Conservation (phyloP, 2,329 filamentous ascomycete genomes). For the Myriosclerotinia scirpicola region DNA sequence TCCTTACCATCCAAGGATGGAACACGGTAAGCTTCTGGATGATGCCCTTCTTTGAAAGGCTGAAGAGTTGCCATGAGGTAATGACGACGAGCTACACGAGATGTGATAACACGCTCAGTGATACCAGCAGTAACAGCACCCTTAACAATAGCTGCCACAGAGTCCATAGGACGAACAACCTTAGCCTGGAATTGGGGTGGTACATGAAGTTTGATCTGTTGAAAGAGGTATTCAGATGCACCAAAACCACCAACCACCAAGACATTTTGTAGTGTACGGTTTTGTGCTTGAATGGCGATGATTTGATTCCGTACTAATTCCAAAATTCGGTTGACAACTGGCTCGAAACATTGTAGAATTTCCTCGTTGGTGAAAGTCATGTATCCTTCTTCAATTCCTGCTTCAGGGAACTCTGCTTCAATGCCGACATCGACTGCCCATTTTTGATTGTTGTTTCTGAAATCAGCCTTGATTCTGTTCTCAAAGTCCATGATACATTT, state of each 20-base stretch:
- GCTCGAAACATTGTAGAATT: slow-evolving; percentile 98
- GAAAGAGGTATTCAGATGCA: slow-evolving; percentile 97
- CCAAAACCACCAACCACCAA: slow-evolving; percentile 97
- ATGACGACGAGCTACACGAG: slow-evolving; percentile 93
- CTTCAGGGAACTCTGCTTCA: slow-evolving; percentile 96
- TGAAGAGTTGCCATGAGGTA: slow-evolving; percentile 99
- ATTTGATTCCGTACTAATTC: slow-evolving; percentile 98
- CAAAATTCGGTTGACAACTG: slow-evolving; percentile 93
- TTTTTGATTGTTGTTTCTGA: slow-evolving; percentile 98
- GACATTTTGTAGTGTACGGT: slow-evolving; percentile 90
- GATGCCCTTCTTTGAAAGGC: slow-evolving; percentile 98
- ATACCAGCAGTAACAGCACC: slow-evolving; percentile 97
- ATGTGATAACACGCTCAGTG: slow-evolving; percentile 93
- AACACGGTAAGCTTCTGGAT: slow-evolving; percentile 96
- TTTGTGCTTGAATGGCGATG: slow-evolving; percentile 97
- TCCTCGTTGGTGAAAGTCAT: slow-evolving; percentile 99
- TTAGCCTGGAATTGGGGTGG: slow-evolving; percentile 98
- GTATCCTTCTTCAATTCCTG: slow-evolving; percentile 97
- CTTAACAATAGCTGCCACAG: slow-evolving; percentile 97
- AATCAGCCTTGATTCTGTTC: slow-evolving; percentile 99
- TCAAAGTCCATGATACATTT: slow-evolving; percentile 99
- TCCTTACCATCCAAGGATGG: slow-evolving; percentile 96
- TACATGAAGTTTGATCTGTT: slow-evolving; percentile 98
- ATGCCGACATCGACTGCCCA: slow-evolving; percentile 99
- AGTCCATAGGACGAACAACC: slow-evolving; percentile 98